Conservation (phyloP, 805 yeast genomes). For the Brettanomyces sp. region DNA sequence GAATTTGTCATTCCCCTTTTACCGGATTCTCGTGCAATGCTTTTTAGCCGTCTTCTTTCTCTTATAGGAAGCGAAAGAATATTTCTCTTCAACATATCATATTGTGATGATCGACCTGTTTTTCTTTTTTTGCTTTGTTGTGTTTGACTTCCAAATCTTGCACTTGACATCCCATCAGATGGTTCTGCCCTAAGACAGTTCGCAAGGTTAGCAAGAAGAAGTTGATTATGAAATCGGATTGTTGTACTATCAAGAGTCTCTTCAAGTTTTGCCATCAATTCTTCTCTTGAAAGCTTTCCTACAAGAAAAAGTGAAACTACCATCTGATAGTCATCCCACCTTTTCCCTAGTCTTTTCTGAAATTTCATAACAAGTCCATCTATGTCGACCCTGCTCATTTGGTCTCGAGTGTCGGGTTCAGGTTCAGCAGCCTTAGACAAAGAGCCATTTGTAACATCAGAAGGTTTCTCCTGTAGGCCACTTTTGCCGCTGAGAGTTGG, state of each 20-base stretch:
- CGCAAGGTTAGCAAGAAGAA: constrained; percentile 72
- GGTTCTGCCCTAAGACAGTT: constrained; percentile 76
- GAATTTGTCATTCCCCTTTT: constrained; percentile 68
- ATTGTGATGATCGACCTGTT: constrained; percentile 55
- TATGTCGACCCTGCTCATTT: constrained; percentile 40
- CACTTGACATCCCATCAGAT: constrained; percentile 37
- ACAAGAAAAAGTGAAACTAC: constrained; percentile 65
- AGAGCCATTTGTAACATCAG: not conserved
- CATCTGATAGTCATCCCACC: constrained; percentile 84
- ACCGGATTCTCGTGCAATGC: constrained; percentile 75
- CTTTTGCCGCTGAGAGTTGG: too few relatives aligned
- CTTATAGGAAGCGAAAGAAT: constrained; percentile 77
- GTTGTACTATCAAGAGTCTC: constrained; percentile 44
- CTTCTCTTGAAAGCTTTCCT: constrained; percentile 72
- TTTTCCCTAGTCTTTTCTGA: constrained; percentile 60
- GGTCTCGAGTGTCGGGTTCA: too few relatives aligned
- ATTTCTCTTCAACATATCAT: constrained; percentile 75
- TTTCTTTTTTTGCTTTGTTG: constrained; percentile 28
- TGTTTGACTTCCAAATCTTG: constrained; percentile 37
- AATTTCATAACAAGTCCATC: constrained; percentile 62
- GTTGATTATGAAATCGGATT: constrained; percentile 68
- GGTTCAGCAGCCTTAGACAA: not conserved
- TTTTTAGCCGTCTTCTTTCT: constrained; percentile 78
- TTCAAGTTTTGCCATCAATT: constrained; percentile 50
- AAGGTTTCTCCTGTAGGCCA: too few relatives aligned